A percentile compares a stretch with the other conserved stretches of the same genome.
Conservation (phyloP, 164 flowering plant genomes). For the Paratinospora sagittata region DNA sequence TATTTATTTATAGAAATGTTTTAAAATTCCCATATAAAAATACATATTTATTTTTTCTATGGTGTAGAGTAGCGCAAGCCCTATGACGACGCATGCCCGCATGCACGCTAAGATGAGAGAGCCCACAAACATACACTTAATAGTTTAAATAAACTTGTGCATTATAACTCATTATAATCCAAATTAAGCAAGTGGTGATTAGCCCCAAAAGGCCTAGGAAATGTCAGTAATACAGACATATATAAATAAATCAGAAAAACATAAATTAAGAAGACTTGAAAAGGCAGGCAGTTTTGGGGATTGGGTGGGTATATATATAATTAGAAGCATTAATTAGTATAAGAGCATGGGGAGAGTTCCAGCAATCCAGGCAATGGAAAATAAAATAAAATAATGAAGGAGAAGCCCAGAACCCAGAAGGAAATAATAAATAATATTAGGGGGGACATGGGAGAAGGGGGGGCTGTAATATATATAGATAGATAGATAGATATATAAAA, state of each 20-base stretch:
- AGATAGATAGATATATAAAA: no score
- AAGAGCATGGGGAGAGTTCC: constrained; percentile 35
- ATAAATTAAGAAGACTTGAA: constrained; percentile 15
- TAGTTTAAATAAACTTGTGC: no score
- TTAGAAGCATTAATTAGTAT: constrained; percentile 14
- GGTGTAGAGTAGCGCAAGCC: not conserved
- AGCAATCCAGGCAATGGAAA: constrained; percentile 33
- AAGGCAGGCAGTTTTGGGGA: constrained; percentile 21
- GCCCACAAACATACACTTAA: not conserved
- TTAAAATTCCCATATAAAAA: not conserved
- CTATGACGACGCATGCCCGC: not conserved
- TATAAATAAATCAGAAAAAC: not conserved
- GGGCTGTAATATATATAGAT: no score
- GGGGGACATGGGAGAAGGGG: not conserved
- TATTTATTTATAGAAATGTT: no score
- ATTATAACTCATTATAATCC: not conserved
- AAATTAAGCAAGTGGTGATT: not conserved
- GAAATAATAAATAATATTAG: not conserved
- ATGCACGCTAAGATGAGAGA: not conserved
- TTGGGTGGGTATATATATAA: not conserved
- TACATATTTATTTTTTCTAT: not conserved
- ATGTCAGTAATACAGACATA: not conserved
- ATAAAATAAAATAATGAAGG: constrained; percentile 8
- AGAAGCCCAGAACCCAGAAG: constrained; percentile 6
- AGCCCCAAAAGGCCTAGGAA: not conserved